Evolutionary conservation across 768 basidiomycete species (phyloP).

Genomic region (Pisolithus microcarpus): DNA sequence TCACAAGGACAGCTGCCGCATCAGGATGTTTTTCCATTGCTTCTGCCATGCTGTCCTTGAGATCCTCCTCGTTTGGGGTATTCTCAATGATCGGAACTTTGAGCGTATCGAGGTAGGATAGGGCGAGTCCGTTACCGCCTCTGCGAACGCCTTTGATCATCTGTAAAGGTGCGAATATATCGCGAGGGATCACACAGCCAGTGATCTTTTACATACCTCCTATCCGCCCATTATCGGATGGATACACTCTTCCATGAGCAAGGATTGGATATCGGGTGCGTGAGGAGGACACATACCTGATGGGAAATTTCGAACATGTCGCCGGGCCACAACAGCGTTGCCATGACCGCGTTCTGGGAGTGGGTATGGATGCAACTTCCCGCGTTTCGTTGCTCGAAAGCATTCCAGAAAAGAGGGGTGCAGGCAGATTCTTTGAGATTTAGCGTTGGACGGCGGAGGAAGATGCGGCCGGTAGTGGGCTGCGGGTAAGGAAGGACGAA

Average conservation of each 20-base stretch:
- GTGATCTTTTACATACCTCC: no score
- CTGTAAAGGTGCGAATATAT: conserved; percentile 26
- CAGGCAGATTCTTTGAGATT: conserved; percentile 82
- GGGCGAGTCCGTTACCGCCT: conserved; percentile 65
- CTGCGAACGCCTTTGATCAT: conserved; percentile 89
- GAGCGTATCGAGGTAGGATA: conserved; percentile 82
- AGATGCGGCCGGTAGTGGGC: conserved; percentile 51
- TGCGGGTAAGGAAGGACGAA: conserved; percentile 82
- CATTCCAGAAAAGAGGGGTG: conserved; percentile 90
- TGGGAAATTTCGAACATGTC: conserved; percentile 74
- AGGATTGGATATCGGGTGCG: no score
- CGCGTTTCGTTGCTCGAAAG: conserved; percentile 70
- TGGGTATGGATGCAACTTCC: conserved; percentile 90
- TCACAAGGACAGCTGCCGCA: conserved; percentile 69
- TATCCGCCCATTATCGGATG: no score
- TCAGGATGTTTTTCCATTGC: conserved; percentile 78
- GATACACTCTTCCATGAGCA: no score
- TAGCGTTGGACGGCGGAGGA: conserved; percentile 64
- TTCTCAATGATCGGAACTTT: conserved; percentile 87
- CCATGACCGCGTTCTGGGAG: conserved; percentile 86
- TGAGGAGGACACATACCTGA: conserved; percentile 39
- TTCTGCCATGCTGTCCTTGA: conserved; percentile 81
- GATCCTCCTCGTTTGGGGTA: conserved; percentile 84
- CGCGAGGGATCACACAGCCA: background rate
- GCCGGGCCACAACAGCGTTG: conserved; percentile 69